These are phyloP conservation scores for Vitis hybrid DNA, from an alignment of 177 flowering plant species.

Conservation along the genomic window DNA sequence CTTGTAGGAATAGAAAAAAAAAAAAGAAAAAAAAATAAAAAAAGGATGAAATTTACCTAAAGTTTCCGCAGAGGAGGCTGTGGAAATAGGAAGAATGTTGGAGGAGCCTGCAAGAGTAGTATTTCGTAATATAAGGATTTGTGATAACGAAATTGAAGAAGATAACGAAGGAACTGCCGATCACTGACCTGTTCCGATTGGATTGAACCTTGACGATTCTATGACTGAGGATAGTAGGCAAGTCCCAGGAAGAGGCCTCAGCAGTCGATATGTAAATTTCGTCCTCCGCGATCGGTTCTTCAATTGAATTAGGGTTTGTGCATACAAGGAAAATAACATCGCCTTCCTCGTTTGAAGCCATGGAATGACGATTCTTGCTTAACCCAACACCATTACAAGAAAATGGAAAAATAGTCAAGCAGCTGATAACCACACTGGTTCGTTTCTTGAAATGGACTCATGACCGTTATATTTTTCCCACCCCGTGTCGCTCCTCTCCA, in stretches of 20 bases:
- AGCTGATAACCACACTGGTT: too few relatives aligned
- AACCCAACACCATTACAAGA: too few relatives aligned
- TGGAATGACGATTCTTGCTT: background rate
- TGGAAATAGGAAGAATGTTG: slow-evolving; percentile 63
- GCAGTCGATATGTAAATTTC: slow-evolving; percentile 43
- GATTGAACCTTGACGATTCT: slow-evolving; percentile 39
- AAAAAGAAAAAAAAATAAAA: background rate
- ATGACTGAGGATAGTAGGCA: slow-evolving; percentile 32
- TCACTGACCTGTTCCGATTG: slow-evolving; percentile 38
- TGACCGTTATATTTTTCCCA: too few relatives aligned
- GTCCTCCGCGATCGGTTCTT: slow-evolving; percentile 7
- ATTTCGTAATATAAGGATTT: background rate
- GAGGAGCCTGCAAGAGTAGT: slow-evolving; percentile 41
- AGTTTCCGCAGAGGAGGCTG: slow-evolving; percentile 59
- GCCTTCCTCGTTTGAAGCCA: slow-evolving; percentile 24
- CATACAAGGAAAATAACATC: slow-evolving; percentile 35
- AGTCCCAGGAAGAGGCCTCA: slow-evolving; percentile 48
- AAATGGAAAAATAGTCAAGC: too few relatives aligned
- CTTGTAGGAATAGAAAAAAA: background rate
- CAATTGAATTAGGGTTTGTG: slow-evolving; percentile 21
- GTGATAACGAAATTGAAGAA: background rate
- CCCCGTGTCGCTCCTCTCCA: too few relatives aligned
- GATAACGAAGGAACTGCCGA: background rate
- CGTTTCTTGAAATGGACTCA: too few relatives aligned
- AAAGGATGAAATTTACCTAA: slow-evolving; percentile 36